Percentiles rank a stretch among this genome's conserved stretches.
Conservation (phyloP, 257 asterid genomes). For the Salvia hispanica region DNA sequence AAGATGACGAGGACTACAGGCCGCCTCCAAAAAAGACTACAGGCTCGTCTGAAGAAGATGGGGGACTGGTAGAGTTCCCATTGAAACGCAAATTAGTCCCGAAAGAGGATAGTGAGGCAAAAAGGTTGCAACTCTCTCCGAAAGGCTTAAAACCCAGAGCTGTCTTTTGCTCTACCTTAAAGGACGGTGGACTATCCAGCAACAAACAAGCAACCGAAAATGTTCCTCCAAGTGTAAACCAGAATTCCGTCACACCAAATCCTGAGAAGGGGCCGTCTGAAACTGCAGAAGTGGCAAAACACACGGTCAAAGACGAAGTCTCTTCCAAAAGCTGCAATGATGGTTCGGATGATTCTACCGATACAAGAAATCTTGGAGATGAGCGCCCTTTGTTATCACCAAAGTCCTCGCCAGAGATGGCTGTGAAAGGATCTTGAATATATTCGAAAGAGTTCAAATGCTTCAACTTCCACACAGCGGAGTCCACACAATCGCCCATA, state of each 20-base stretch:
- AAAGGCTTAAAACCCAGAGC: slow-evolving; percentile 72
- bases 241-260: slow-evolving; percentile 35
- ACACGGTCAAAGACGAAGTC: slow-evolving; percentile 40
- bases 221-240: slow-evolving; percentile 35
- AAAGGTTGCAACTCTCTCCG: slow-evolving; percentile 58
- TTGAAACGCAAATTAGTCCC: slow-evolving; percentile 71
- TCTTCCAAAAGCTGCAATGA: slow-evolving; percentile 48
- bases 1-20: slow-evolving; percentile 87
- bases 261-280: slow-evolving; percentile 39
- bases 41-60: slow-evolving; percentile 61
- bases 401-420: slow-evolving; percentile 79
- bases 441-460: slow-evolving; percentile 8
- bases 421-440: slow-evolving; percentile 79
- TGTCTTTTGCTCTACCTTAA: slow-evolving; percentile 68
- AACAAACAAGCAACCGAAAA: slow-evolving; percentile 48
- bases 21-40: slow-evolving; percentile 75
- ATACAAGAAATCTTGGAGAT: slow-evolving; percentile 51
- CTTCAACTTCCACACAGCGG: slow-evolving; percentile 25
- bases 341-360: slow-evolving; percentile 44
- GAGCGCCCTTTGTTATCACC: slow-evolving; percentile 55
- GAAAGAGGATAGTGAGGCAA: slow-evolving; percentile 69
- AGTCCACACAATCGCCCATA: slow-evolving; percentile 11
- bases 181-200: slow-evolving; percentile 60
- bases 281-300: slow-evolving; percentile 39
- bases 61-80: slow-evolving; percentile 50